Evolutionary conservation across 1,284 basidiomycete species (phyloP), one percentile per base, ranked within the genome.

Genomic region (Sutorius eximius): DNA sequence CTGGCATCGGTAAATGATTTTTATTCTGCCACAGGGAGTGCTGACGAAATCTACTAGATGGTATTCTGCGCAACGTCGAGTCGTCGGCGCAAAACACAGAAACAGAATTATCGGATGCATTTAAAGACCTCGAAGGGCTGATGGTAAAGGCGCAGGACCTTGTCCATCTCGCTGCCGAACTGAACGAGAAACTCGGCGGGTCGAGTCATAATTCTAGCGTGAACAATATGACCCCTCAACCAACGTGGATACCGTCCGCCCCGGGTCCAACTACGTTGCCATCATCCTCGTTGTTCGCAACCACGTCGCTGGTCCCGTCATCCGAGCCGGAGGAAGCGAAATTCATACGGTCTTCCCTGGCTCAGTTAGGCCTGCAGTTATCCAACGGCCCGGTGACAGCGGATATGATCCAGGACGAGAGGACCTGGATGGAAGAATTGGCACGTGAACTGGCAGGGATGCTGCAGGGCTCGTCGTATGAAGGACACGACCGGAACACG

Each of bases 131-230:
- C 24, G 93, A 98, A 67, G 89, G 91, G 1, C 77, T 99, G 41
- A 95, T 93, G 90, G 78, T 89, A 49, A 92, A 95, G 69, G 95
- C 95, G 0, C 89, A 87, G 61, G 91, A 95, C 62, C 98, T 99
- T 89, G 95, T 93, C 51, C 83, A 84, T 40, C 81, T 98, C 29
- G 95, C 96, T 1, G 88, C 88, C 58, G 87, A 93, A 46, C 82
- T 98, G 60, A 95, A 93, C 68, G 84, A 91, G 57, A 91, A 87
- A 59, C 79, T 98, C 11, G 87, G 86, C 9, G 79, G 82, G 4
- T 73, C 85, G 20, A 70, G 71, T 20, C 66, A 70, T 33, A 57
- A 66, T 50, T 61, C 63, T 29, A 33, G 42, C 45, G n/a, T 20
- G 41, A 52, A 29, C 18, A 20, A 53, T 7, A 33, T 34, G 15